These are phyloP conservation scores for Citrus trifoliata DNA, from an alignment of 345 rosid genomes.

Conservation along the genomic window DNA sequence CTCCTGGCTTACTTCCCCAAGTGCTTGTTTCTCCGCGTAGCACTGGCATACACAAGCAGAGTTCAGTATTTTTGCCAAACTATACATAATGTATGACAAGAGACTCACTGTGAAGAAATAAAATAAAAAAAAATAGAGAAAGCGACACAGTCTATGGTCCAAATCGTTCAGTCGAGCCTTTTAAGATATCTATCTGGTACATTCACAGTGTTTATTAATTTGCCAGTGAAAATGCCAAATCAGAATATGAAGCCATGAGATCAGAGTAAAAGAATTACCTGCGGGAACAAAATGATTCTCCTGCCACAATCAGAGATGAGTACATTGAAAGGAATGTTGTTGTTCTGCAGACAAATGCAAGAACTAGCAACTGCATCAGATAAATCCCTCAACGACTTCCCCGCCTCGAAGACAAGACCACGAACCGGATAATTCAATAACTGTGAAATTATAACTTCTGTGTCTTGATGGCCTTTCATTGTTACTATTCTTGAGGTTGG, in stretches of 20 bases:
- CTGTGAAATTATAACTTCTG: conserved; percentile 30
- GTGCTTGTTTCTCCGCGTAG: conserved; percentile 55
- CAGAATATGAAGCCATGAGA: background rate
- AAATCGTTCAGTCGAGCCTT: background rate
- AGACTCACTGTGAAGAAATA: background rate
- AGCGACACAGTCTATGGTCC: background rate
- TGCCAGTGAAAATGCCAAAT: background rate
- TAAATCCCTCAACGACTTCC: conserved; percentile 24
- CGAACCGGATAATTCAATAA: conserved; percentile 46
- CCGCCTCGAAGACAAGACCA: conserved; percentile 39
- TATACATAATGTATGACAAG: background rate
- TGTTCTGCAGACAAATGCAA: conserved; percentile 41
- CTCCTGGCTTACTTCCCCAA: conserved; percentile 41
- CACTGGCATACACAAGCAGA: conserved; percentile 23
- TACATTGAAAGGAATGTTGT: conserved; percentile 46
- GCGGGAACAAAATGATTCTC: conserved; percentile 38
- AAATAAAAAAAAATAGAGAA: too few species aligned
- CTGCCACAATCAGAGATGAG: conserved; percentile 41
- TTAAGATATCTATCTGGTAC: too few species aligned
- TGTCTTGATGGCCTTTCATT: conserved; percentile 1
- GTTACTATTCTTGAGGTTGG: conserved; percentile 28
- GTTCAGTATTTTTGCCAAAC: too few species aligned
- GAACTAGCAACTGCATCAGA: conserved; percentile 35
- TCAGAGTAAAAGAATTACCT: conserved; percentile 19
- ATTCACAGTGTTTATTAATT: too few species aligned